phyloP scores from a whole-genome alignment of 768 basidiomycete species.

The Suillus clintonianus region DNA sequence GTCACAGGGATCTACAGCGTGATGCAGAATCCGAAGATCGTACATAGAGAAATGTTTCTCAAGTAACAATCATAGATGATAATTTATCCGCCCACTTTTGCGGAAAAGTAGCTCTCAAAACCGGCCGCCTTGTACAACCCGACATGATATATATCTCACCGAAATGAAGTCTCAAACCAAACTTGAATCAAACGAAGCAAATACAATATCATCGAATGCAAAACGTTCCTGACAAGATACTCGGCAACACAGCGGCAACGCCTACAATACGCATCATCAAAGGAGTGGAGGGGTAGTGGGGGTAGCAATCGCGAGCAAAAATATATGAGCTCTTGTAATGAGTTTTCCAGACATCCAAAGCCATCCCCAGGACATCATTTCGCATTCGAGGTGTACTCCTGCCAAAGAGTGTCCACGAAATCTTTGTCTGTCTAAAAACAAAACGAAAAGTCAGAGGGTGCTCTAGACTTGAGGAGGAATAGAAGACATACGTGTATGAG shows the following conservation, averaged over 20 bases:
- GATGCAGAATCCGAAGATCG: too few species aligned
- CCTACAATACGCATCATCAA: neutral
- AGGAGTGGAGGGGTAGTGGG: neutral
- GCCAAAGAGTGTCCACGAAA: conserved; percentile 65
- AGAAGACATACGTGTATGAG: conserved; percentile 56
- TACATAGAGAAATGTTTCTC: too few species aligned
- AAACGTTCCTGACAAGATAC: neutral
- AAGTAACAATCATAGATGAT: neutral
- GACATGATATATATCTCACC: neutral
- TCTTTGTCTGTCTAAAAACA: conserved; percentile 56
- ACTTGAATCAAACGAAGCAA: neutral
- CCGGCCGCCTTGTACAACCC: neutral
- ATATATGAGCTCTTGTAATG: conserved; percentile 1
- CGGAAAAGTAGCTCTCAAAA: neutral
- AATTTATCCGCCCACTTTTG: neutral
- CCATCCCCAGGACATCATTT: neutral
- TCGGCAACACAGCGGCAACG: neutral
- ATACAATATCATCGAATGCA: neutral
- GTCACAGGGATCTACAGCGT: neutral
- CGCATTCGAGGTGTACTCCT: conserved; percentile 42
- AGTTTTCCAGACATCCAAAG: neutral
- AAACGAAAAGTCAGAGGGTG: neutral
- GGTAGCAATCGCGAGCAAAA: neutral
- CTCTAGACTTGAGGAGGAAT: neutral
- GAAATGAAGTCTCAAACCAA: neutral